Percentiles rank a stretch among this genome's conserved stretches.
Evolutionary conservation across 495 filamentous ascomycete species (phyloP).

Genomic region (Aspergillus conjunctus): DNA sequence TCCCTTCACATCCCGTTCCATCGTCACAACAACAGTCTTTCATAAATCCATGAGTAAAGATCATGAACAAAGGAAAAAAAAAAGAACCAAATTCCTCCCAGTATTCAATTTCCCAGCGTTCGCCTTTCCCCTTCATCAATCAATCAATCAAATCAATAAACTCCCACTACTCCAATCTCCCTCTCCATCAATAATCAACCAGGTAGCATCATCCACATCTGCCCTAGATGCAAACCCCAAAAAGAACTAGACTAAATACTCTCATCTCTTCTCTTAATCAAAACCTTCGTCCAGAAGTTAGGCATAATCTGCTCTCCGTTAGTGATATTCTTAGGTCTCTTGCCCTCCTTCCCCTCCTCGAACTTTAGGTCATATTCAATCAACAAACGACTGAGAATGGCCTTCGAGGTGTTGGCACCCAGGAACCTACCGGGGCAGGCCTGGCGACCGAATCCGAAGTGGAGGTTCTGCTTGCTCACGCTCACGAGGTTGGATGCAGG

Average conservation of each 20-base stretch:
- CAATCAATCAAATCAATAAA: no score
- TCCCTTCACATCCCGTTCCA: no score
- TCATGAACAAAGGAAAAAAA: no score
- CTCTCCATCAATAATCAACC: no score
- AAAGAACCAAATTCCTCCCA: no score
- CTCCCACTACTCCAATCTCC: no score
- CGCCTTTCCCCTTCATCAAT: no score
- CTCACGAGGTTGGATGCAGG: constrained; percentile 27
- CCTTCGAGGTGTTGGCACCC: constrained; percentile 55
- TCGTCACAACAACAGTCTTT: no score
- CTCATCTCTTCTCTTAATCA: constrained; percentile 30
- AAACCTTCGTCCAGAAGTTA: constrained; percentile 25
- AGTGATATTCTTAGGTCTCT: constrained; percentile 31
- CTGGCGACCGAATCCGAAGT: constrained; percentile 39
- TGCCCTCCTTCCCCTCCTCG: constrained; percentile 16
- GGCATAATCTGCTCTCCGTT: constrained; percentile 40
- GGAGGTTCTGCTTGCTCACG: constrained; percentile 30
- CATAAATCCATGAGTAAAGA: no score
- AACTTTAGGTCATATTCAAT: constrained; percentile 56
- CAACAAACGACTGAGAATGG: constrained; percentile 54
- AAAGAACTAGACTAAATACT: constrained; percentile 1
- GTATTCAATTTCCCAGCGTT: no score
- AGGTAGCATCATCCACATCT: no score
- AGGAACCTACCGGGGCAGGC: constrained; percentile 62
- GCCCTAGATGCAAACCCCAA: no score